Conservation (phyloP, 306 rosid genomes). For the Macrotyloma uniflorum region DNA sequence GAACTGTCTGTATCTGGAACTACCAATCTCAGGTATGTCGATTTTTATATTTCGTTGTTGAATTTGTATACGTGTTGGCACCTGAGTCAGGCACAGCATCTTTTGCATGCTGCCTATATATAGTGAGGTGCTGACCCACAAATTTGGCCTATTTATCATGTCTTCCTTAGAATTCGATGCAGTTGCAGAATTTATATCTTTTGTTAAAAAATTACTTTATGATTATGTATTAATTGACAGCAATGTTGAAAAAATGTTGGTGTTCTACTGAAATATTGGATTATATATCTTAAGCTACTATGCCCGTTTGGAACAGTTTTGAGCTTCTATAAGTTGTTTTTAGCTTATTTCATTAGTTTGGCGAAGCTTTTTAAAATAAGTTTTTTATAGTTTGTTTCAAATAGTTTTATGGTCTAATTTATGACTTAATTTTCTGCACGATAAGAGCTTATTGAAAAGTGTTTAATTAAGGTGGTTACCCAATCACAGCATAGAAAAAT, state of each 20-base stretch:
- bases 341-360: neutral
- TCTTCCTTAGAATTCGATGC: conserved; percentile 32
- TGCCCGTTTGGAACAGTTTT: neutral
- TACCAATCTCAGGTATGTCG: conserved; percentile 92
- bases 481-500: neutral
- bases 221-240: conserved; percentile 37
- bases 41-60: conserved; percentile 29
- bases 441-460: neutral
- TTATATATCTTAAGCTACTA: conserved; percentile 10
- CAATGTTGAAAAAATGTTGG: conserved; percentile 7
- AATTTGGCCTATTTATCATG: conserved; percentile 24
- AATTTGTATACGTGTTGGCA: conserved; percentile 40
- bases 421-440: neutral
- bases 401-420: neutral
- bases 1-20: conserved; percentile 98
- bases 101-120: conserved; percentile 52
- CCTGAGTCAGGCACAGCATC: conserved; percentile 75
- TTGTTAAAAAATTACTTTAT: neutral
- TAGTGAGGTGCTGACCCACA: conserved; percentile 27
- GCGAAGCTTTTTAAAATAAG: neutral
- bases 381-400: neutral
- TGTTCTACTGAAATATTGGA: conserved; percentile 14
- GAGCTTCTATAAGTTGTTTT: neutral
- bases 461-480: neutral
- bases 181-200: conserved; percentile 23